Conservation (phyloP, 192 early-diverging fungal species). For the Podila clonocystis region DNA sequence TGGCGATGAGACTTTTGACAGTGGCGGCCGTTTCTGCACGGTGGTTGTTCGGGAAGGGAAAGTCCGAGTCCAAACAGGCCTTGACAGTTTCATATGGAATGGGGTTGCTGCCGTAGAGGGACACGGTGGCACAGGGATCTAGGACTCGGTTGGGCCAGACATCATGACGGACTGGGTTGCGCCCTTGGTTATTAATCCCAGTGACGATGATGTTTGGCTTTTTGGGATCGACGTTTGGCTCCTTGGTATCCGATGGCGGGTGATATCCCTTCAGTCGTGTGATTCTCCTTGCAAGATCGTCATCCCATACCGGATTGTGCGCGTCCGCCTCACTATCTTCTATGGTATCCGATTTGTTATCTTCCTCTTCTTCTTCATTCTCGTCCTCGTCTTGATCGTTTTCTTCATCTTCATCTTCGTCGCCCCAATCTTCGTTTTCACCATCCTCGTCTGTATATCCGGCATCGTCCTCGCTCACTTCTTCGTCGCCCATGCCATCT, state of each 20-base stretch:
- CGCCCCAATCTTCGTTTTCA: background rate
- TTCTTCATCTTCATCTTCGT: background rate
- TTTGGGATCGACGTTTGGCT: background rate
- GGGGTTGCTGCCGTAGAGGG: background rate
- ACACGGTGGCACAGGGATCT: slow-evolving; percentile 12
- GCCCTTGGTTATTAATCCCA: background rate
- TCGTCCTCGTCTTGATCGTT: background rate
- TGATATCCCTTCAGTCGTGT: too few relatives aligned
- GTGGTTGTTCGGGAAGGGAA: slow-evolving; percentile 6
- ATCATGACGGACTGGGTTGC: slow-evolving; percentile 10
- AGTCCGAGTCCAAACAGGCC: slow-evolving; percentile 19
- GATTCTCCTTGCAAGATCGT: background rate
- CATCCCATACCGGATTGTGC: background rate
- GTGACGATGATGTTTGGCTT: background rate
- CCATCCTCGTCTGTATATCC: background rate
- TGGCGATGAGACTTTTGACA: slow-evolving; percentile 18
- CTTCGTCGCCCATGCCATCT: too few relatives aligned
- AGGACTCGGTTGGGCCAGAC: background rate
- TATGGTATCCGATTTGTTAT: background rate
- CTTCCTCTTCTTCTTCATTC: background rate
- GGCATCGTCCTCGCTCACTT: background rate
- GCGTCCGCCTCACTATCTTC: background rate
- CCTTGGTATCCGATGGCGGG: background rate
- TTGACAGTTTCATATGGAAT: slow-evolving; percentile 19
- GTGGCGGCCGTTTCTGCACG: slow-evolving; percentile 23